Evolutionary conservation across 2,329 filamentous ascomycete genomes (phyloP), one percentile per base, ranked within the genome.

Genomic region (Pseudogymnoascus sp.): DNA sequence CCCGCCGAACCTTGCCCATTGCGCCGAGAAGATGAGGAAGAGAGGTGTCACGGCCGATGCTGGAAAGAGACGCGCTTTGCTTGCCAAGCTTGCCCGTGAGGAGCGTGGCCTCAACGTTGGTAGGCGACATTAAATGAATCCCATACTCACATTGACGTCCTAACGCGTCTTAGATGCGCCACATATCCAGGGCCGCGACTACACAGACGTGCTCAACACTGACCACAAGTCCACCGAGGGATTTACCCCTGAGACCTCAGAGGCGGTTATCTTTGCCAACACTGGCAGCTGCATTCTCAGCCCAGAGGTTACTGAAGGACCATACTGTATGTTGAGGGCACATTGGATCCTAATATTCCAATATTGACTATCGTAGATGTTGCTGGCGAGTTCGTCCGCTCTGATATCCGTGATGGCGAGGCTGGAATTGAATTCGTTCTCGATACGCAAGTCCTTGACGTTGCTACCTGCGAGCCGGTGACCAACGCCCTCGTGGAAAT

Each of bases 251-350:
- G 63, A 68, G 59, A 77, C 75, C 12, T 67, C 71, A 16, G 66
- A 70, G 8, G 63, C 67, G 41, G 73, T 64, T 62, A 69, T 80
- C 28, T 79, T 79, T 61, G 69, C 73, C 1, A 71, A 70, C 61
- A 75, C 77, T 67, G 73, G 70, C 43, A 76, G 76, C 16, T 82
- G 80, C 64, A 71, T 81, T 25, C 71, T 83, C 28, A 77, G 74
- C n/a, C 79, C 79, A 0, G 80, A 82, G 67, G 76, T 77, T 18
- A 81, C 76, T 2, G 74, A 81, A 67, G 80, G 80, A 0, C 81
- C 81, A 18, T 83, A 82, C 72, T 83, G 73, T 75, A 66, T 37
- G 30, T 58, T 22, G 58, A 20, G 28, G 11, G 11, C 14, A 50
- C 8, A 28, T 16, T 16, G 14, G 25, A 12, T 6, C n/a, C 35